Evolutionary conservation across 768 basidiomycete genomes (phyloP).

Genomic region (Ramaria sp.): DNA sequence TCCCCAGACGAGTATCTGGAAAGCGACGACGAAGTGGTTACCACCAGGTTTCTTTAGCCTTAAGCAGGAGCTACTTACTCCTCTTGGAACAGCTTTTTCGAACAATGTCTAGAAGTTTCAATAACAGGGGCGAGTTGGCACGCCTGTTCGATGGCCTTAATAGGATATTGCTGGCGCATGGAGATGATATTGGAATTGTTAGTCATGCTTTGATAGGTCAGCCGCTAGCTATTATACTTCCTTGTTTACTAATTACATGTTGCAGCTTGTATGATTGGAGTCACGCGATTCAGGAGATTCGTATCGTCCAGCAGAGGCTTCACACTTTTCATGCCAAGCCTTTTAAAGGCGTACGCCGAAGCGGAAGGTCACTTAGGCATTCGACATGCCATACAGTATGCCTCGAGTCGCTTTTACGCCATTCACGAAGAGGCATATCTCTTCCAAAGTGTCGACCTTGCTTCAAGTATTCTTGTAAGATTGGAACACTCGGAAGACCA

Average conservation of each 20-base stretch:
- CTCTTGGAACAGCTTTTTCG: constrained; percentile 62
- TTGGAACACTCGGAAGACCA: constrained; percentile 31
- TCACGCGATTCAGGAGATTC: constrained; percentile 65
- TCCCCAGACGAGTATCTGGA: constrained; percentile 21
- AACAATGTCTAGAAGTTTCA: constrained; percentile 60
- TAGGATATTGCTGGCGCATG: constrained; percentile 54
- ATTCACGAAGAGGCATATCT: constrained; percentile 64
- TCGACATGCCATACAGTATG: constrained; percentile 58
- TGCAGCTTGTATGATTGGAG: constrained; percentile 61
- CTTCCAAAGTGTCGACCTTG: constrained; percentile 59
- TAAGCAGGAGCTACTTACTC: constrained; percentile 60
- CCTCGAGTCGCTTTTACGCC: constrained; percentile 61
- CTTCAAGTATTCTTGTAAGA: constrained; percentile 43
- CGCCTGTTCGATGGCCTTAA: constrained; percentile 62
- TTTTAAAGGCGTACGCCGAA: constrained; percentile 63
- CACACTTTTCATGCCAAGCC: constrained; percentile 60
- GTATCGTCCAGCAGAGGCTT: constrained; percentile 67
- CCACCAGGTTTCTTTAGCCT: constrained; percentile 35
- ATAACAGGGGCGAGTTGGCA: constrained; percentile 56
- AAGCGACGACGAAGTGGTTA: background rate
- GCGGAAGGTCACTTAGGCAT: constrained; percentile 47
- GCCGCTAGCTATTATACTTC: constrained; percentile 13
- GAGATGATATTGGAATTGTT: constrained; percentile 70
- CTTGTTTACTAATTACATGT: background rate
- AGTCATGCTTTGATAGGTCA: constrained; percentile 61